phyloP scores from a whole-genome alignment of 1,284 basidiomycete species.

The Trametes hirsuta region DNA sequence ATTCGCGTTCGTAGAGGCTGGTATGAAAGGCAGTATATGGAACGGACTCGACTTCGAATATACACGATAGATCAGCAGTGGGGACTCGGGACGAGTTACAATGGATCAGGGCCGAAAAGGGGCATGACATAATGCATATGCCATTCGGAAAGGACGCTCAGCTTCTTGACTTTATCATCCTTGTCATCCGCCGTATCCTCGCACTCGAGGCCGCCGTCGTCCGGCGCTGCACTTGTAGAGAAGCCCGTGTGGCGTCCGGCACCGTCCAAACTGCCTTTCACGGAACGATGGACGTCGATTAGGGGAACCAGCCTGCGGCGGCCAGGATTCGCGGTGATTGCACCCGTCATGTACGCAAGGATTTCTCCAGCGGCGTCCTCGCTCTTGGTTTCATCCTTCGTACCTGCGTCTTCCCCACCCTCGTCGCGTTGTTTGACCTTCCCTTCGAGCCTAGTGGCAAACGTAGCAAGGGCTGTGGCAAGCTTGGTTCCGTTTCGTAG shows the following conservation, averaged over 20 bases:
- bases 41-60: background rate
- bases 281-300: slow-evolving; percentile 48
- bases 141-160: slow-evolving; percentile 5
- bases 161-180: slow-evolving; percentile 6
- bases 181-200: slow-evolving; percentile 5
- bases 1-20: too few relatives aligned
- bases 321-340: slow-evolving; percentile 24
- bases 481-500: slow-evolving; percentile 38
- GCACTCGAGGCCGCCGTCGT: slow-evolving; percentile 11
- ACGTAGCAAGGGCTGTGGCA: slow-evolving; percentile 37
- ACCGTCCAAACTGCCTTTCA: slow-evolving; percentile 30
- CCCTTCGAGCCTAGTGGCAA: slow-evolving; percentile 38
- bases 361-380: slow-evolving; percentile 23
- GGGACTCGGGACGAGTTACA: background rate
- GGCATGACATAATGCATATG: background rate
- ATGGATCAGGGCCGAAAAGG: slow-evolving; percentile 8
- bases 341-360: slow-evolving; percentile 30
- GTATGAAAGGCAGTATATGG: too few relatives aligned
- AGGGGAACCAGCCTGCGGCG: slow-evolving; percentile 45
- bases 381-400: background rate
- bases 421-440: slow-evolving; percentile 25
- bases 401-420: slow-evolving; percentile 25
- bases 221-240: background rate
- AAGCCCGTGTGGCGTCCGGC: background rate
- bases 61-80: background rate